These are phyloP conservation scores for Lablab purpureus DNA, from an alignment of 306 rosid species.

Conservation along the genomic window DNA sequence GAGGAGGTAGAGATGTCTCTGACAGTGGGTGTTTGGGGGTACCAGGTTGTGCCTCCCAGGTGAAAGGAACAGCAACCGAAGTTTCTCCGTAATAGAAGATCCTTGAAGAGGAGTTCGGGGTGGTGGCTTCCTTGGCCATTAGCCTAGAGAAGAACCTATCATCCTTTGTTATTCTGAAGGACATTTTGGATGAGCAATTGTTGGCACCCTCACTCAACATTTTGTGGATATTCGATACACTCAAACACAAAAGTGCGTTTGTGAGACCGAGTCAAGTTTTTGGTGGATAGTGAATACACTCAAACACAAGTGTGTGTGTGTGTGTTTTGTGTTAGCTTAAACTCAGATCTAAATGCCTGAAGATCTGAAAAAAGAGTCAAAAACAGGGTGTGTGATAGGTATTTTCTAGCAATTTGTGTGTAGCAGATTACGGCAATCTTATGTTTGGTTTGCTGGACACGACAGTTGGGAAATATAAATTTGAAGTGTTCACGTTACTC, in stretches of 20 bases:
- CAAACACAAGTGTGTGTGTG: background rate
- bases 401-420: too few species aligned
- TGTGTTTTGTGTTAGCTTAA: background rate
- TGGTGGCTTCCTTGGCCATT: conserved; percentile 46
- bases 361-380: conserved; percentile 24
- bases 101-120: conserved; percentile 49
- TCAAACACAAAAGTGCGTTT: background rate
- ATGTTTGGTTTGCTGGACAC: conserved; percentile 2
- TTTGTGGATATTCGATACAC: background rate
- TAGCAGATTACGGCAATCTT: background rate
- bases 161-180: conserved; percentile 49
- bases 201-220: conserved; percentile 36
- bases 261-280: background rate
- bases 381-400: too few species aligned
- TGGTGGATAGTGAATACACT: background rate
- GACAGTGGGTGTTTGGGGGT: conserved; percentile 57
- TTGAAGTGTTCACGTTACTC: conserved; percentile 26
- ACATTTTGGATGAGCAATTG: conserved; percentile 43
- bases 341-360: conserved; percentile 41
- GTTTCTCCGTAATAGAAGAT: conserved; percentile 50
- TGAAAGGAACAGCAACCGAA: conserved; percentile 53
- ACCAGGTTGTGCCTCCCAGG: conserved; percentile 59
- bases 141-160: conserved; percentile 46
- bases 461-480: conserved; percentile 36
- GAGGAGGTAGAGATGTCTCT: conserved; percentile 48